Conservation (phyloP, 2,329 filamentous ascomycete genomes). For the Sporothrix variecibatus region DNA sequence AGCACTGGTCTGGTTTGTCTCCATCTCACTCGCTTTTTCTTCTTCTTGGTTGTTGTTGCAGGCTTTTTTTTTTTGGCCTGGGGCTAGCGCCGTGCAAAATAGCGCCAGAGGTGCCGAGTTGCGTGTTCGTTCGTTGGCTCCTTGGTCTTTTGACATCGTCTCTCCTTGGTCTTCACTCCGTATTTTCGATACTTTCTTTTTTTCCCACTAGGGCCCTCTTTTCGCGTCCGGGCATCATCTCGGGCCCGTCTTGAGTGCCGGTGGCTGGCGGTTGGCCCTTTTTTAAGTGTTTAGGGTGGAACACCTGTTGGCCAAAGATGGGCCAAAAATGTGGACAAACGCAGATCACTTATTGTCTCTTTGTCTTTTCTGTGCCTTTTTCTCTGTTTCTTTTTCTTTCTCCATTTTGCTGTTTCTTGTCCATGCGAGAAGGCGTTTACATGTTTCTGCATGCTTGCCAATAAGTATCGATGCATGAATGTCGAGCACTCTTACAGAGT, state of each 20-base stretch:
- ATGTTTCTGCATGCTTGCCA: background rate
- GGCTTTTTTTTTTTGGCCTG: conserved; percentile 3
- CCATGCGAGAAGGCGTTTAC: conserved; percentile 1
- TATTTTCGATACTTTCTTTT: background rate
- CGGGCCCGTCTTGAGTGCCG: conserved; percentile 17
- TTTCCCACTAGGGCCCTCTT: background rate
- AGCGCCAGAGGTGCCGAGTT: conserved; percentile 1
- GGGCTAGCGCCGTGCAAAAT: background rate
- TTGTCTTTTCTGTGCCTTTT: background rate
- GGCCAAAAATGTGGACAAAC: background rate
- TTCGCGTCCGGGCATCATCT: conserved; percentile 10
- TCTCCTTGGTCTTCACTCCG: background rate
- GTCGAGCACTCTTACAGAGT: background rate
- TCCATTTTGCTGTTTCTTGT: background rate
- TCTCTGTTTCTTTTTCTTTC: background rate
- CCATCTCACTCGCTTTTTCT: background rate
- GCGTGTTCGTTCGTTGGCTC: background rate
- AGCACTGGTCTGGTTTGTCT: background rate
- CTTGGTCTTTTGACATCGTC: too few species aligned
- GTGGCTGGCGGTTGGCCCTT: conserved; percentile 8
- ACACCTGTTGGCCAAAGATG: background rate
- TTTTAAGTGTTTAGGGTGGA: background rate
- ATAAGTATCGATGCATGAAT: background rate
- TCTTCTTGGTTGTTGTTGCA: background rate
- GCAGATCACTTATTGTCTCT: background rate